Base-by-base conservation (phyloP, 345 rosid genomes). In the Eucalyptus rudis region DNA sequence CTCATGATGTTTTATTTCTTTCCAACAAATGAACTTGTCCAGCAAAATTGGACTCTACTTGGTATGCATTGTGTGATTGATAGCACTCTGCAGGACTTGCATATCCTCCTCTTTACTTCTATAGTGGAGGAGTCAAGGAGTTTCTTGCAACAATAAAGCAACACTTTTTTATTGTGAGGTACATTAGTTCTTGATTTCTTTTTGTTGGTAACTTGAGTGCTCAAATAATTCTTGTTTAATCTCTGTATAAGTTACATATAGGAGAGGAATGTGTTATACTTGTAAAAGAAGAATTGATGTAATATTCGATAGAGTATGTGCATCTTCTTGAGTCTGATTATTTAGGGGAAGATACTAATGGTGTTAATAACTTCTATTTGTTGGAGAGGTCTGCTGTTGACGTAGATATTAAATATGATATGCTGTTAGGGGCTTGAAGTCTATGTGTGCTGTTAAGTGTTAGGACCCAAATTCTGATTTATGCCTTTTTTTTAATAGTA, bases 111-210 rank as follows among this genome's bases (percentile, higher is more conserved):
- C 96, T 98, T 79, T 97, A 96, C 93, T 97, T 98, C 92, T 98
- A 97, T 93, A 98, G 90, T 87, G 99, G 99, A 90, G 99, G 99
- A 89, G 97, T 97, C 81, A 93, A 93, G 91, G 97, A 97, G 94
- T 96, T 97, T 91, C 94, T 98, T 62, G 96, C 99, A 87, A 93
- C 94, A 49, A 87, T 97, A 87, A 98, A 96, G 94, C 99, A 96
- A 68, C 96, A 96, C 91, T 92, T 94, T 90, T 91, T 96, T 88
- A 95, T 97, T 95, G 94, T 96, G 94, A 98, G 99, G 99, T 97
- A 68, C 83, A 81, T 93, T 89, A 90, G 52, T 87, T 88, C 66
- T 62, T 44, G 11, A 7, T 45, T 29, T 13, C 10, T 3, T 76
- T 66, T 40, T 19, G 43, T 45, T 86, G 29, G 83, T 40, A 76